Percentiles rank a stretch among this genome's conserved stretches.
These are phyloP conservation scores for Podosphaera fusca DNA, from an alignment of 2,329 filamentous ascomycete genomes.

Conservation along the genomic window DNA sequence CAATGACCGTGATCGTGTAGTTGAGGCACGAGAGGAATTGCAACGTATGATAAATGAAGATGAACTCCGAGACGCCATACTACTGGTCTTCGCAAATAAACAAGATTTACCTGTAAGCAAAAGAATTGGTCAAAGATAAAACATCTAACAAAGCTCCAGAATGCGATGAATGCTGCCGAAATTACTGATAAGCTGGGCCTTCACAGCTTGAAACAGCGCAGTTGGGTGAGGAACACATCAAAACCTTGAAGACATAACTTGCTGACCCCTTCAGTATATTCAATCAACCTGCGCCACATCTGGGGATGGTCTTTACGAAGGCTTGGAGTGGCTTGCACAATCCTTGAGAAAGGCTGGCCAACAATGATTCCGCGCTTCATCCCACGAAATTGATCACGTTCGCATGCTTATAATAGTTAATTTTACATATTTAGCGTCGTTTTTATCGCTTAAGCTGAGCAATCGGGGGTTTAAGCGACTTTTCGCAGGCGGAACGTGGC, in stretches of 20 bases:
- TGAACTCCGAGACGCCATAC: conserved; percentile 88
- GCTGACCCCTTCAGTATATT: conserved; percentile 47
- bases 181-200: conserved; percentile 99
- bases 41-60: conserved; percentile 98
- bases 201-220: conserved; percentile 93
- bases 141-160: conserved; percentile 28
- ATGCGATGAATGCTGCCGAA: conserved; percentile 98
- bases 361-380: conserved; percentile 24
- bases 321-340: conserved; percentile 80
- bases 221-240: conserved; percentile 54
- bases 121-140: not conserved
- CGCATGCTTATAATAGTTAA: not conserved
- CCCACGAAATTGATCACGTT: no score
- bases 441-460: conserved; percentile 16
- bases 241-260: not conserved
- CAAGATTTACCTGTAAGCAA: conserved; percentile 84
- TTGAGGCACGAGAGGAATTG: conserved; percentile 88
- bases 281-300: conserved; percentile 98
- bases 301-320: conserved; percentile 97
- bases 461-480: conserved; percentile 13
- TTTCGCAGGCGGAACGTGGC: no score
- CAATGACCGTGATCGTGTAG: conserved; percentile 94
- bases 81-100: conserved; percentile 98
- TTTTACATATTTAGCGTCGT: conserved; percentile 14
- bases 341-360: conserved; percentile 56